Base-by-base conservation (phyloP, 257 asterid species). In the Euphrasia confusa region DNA sequence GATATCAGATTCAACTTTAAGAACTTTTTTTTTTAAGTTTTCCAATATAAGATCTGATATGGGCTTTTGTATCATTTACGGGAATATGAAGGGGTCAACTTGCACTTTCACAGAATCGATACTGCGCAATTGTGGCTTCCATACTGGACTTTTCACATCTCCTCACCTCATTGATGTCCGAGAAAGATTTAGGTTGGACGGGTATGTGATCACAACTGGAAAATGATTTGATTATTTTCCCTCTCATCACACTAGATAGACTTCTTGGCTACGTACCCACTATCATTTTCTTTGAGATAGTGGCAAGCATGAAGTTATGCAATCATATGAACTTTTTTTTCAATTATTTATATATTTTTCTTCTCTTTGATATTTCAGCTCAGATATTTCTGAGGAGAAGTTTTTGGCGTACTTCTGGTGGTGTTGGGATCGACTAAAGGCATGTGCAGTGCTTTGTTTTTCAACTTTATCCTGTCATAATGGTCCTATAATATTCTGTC, bases 131-230 rank as follows among this genome's bases (percentile, higher is more conserved):
- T 93, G 97, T 72, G 97, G 99, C 66, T 87, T 87, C 66, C 89
- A 28, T 54, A 93, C 99, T 10, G 96, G 99, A 45, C 96, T 87
- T 74, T 93, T 87, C 87, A 89, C 97, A 44, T 89, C 99, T 49
- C 97, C 99, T 14, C 99, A 93, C 77, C 95, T 93, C 66, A 89
- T 93, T 75, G 99, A 93, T 73, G 79, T 93, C 73, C 89, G 99
- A 57, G 99, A 93, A 85, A 82, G 99, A 77, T 93, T 93, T 77
- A 80, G 82, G 42, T 61, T 89, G 79, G 80, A 93, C 61, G 97
- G 99, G 99, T 93, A 74, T 62, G 84, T 77, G 63, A 68, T 70
- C 57, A 66, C 64, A 26, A 49, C 40, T 52, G 44, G 24, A 57
- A 63, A 26, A 27, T 49, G 52, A 30, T 47, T 28, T 27, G 30